Conservation (phyloP, 495 filamentous ascomycete species). For the Poronia punctata region DNA sequence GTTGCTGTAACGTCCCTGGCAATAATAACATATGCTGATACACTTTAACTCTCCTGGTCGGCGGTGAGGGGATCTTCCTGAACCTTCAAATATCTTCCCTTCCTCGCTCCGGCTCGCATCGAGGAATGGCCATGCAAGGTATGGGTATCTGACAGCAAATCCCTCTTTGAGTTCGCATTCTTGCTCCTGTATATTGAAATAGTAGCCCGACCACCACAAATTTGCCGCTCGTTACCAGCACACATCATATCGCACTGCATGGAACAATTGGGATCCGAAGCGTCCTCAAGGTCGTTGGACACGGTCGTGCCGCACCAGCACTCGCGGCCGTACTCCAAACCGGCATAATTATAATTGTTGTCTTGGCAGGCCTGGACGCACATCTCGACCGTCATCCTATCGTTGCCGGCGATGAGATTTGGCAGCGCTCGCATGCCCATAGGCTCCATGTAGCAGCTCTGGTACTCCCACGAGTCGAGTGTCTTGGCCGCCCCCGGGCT, state of each 20-base stretch:
- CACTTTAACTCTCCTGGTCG: too few species aligned
- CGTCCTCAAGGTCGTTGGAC: conserved; percentile 3
- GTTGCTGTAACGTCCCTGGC: too few species aligned
- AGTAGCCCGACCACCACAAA: conserved; percentile 8
- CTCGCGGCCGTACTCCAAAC: conserved; percentile 17
- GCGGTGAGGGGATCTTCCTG: too few species aligned
- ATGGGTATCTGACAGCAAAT: too few species aligned
- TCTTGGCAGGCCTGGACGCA: conserved; percentile 11
- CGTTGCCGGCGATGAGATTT: conserved; percentile 9
- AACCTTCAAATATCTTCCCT: too few species aligned
- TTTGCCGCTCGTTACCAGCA: conserved; percentile 19
- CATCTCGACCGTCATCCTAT: conserved; percentile 14
- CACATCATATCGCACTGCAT: conserved; percentile 23
- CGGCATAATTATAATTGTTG: conserved; percentile 12
- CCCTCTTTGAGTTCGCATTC: too few species aligned
- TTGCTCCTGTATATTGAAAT: background rate
- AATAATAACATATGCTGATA: too few species aligned
- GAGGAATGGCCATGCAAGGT: too few species aligned
- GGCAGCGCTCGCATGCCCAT: conserved; percentile 25
- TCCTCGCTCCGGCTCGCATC: too few species aligned
- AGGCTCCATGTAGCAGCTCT: conserved; percentile 21
- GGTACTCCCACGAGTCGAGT: conserved; percentile 3
- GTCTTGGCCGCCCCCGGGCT: conserved; percentile 1
- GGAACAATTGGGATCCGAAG: background rate
- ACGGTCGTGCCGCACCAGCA: conserved; percentile 4